Percentiles rank a stretch among this genome's conserved stretches.
These are phyloP conservation scores for Eucalyptus tenuipes DNA, from an alignment of 345 rosid species.

Conservation along the genomic window DNA sequence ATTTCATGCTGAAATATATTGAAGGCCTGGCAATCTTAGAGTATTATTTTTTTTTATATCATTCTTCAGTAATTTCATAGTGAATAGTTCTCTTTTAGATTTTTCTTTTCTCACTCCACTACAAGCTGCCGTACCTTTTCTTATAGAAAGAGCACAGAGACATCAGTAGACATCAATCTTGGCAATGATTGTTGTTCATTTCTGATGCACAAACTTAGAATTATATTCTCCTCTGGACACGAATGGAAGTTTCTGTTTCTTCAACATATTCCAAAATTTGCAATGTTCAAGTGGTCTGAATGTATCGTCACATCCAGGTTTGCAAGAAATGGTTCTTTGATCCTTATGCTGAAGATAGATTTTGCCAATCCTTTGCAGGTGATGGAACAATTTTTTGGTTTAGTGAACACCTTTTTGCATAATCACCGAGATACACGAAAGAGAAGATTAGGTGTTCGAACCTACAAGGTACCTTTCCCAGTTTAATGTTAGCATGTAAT, in stretches of 20 bases:
- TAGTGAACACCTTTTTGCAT: slow-evolving; percentile 79
- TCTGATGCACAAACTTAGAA: background rate
- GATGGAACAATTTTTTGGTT: slow-evolving; percentile 95
- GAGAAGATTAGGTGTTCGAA: slow-evolving; percentile 81
- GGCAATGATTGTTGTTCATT: background rate
- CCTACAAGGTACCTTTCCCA: slow-evolving; percentile 65
- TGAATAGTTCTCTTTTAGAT: background rate
- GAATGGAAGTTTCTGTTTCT: background rate
- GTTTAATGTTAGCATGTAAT: background rate
- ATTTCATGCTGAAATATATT: background rate
- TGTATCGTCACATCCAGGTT: background rate
- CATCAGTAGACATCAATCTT: background rate
- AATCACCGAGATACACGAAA: slow-evolving; percentile 84
- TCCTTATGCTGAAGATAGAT: background rate
- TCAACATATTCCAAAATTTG: background rate
- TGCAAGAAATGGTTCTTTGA: background rate
- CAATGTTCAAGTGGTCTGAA: background rate
- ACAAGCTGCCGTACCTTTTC: background rate
- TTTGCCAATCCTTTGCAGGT: slow-evolving; percentile 42
- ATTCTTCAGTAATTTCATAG: background rate
- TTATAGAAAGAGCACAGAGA: background rate
- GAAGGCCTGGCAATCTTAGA: background rate
- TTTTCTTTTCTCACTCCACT: background rate
- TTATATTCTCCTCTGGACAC: background rate
- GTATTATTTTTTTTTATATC: background rate